A percentile compares a stretch with the other conserved stretches of the same genome.
These are phyloP conservation scores for Clonostachys sp. DNA, from an alignment of 2,329 filamentous ascomycete species.

Conservation along the genomic window DNA sequence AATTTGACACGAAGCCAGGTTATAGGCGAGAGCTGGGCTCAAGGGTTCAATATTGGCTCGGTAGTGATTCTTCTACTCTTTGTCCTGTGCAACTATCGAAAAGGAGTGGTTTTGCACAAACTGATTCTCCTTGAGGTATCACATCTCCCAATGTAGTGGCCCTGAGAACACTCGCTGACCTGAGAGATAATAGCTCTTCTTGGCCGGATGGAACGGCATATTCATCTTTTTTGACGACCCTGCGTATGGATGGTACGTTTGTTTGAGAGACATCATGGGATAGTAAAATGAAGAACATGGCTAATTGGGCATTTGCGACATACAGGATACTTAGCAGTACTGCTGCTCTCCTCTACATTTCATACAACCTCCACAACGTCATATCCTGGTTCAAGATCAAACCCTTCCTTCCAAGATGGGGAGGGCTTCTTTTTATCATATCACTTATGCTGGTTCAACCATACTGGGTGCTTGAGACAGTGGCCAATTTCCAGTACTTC, in stretches of 20 bases:
- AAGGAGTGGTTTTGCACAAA: constrained; percentile 7
- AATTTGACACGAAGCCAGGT: constrained; percentile 1
- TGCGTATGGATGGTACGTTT: constrained; percentile 4
- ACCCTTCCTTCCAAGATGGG: constrained; percentile 8
- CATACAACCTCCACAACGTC: constrained; percentile 7
- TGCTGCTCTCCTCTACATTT: constrained; percentile 5
- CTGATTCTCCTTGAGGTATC: constrained; percentile 8
- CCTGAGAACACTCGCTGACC: not conserved
- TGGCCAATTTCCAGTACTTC: constrained; percentile 8
- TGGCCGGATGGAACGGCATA: constrained; percentile 5
- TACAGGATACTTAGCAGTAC: constrained; percentile 6
- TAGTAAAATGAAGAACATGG: not conserved
- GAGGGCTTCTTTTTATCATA: constrained; percentile 5
- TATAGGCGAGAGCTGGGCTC: constrained; percentile 7
- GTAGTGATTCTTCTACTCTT: constrained; percentile 5
- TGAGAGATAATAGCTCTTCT: not conserved
- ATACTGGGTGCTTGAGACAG: constrained; percentile 7
- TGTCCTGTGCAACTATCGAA: constrained; percentile 8
- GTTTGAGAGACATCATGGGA: too few relatives aligned
- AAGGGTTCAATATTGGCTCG: constrained; percentile 7
- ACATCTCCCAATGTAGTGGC: not conserved
- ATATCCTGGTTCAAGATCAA: constrained; percentile 8
- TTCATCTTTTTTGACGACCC: constrained; percentile 7
- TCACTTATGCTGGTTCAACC: constrained; percentile 6
- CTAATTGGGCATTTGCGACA: not conserved